Evolutionary conservation across 2,329 filamentous ascomycete species (phyloP), one percentile per base, ranked within the genome.

Genomic region (Trichophyton rubrum): DNA sequence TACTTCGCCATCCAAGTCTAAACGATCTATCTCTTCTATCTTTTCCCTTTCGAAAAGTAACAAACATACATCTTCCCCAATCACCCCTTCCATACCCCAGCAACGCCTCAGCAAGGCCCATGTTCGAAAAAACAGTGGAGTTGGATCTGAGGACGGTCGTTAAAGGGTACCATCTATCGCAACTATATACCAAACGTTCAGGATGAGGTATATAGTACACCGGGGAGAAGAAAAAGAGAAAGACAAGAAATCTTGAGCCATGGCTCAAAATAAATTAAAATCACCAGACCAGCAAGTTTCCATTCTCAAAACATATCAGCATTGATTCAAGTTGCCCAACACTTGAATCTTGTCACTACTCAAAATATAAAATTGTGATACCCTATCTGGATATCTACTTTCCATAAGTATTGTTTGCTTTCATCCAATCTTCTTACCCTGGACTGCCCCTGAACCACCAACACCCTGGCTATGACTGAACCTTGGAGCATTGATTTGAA

Each of bases 321-420:
- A 8, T 35, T n/a, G 27, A 30, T 55, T 55, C 51, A 55, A 55
- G 51, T 55, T 55, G 15, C 51, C 33, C 33, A 55, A 55, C 51
- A 55, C 51, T 55, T 55, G 51, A 55, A 55, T 35, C 51, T 35
- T 55, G 51, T 35, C 33, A 55, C 27, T 55, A 55, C 38, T 20
- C 30, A 53, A 55, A 33, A 55, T 55, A 30, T 22, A 27, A 55
- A 35, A 55, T n/a, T 17, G 20, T 20, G 51, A 55, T 55, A 55
- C 51, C 51, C 51, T 55, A 9, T 35, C 51, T 15, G 51, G 51
- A 55, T 33, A 33, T 55, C 27, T 27, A 27, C 45, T 35, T 30
- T 55, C 33, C 51, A n/a, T 55, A 55, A 33, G 51, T 55, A 55
- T 35, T 58, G 41, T 58, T 45, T 58, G 56, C 38, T 45, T 45